Base-by-base conservation (phyloP, 2,329 filamentous ascomycete genomes). In the Parastagonospora avenae region DNA sequence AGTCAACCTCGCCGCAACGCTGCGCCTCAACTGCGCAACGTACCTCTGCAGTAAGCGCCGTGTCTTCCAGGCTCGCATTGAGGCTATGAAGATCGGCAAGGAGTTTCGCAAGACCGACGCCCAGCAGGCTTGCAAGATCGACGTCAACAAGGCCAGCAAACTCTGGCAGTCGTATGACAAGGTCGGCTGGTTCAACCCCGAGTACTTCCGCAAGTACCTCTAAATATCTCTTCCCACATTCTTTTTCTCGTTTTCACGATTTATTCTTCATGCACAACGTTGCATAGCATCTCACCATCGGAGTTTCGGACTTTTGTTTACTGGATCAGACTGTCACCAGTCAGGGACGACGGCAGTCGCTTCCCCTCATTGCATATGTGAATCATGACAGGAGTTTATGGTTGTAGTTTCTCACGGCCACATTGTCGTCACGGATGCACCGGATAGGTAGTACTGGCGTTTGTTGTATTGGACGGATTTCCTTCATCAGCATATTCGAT, bases 111-210 rank as follows among this genome's bases (percentile, higher is more conserved):
- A 96, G 82, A 97, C 93, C 1, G 91, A 96, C 70, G 91, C 92
- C 4, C 93, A 97, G 74, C 90, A 96, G 72, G 91, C 91, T n/a
- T 96, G 91, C 82, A 95, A 95, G 79, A 96, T 97, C 58, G 93
- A 97, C 66, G 93, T 97, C 72, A 97, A 97, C 80, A 97, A 97
- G 79, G 91, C 92, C 2, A 95, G 91, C 60, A 93, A 93, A 74
- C 80, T 97, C 40, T 96, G 91, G 90, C 87, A 86, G 32, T 91
- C 91, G 5, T 97, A 91, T 69, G 90, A 96, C 42, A 88, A 86
- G 63, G 90, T 94, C 32, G 89, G 89, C 62, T 96, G 92, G 91
- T 85, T 96, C 57, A 80, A 89, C 36, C 74, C 74, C 8, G 72
- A 79, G 38, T 75, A 77, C 67, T 82, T 84, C 55, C 64, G 73